These are phyloP conservation scores for Coprinopsis sp. DNA, from an alignment of 768 basidiomycete species.

Conservation along the genomic window DNA sequence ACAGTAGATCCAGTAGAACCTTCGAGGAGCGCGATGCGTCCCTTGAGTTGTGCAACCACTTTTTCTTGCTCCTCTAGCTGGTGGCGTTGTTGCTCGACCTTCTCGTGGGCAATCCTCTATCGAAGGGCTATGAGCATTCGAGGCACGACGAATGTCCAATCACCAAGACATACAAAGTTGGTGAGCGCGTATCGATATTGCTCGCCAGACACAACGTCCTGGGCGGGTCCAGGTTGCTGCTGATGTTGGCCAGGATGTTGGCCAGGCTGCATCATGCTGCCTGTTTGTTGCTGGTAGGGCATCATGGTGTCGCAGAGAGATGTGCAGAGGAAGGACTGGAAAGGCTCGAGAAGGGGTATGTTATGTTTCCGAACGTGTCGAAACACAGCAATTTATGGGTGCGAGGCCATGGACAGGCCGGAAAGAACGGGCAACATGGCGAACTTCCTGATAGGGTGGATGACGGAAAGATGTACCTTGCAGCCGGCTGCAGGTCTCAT, in stretches of 20 bases:
- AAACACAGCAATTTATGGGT: not conserved
- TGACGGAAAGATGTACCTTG: constrained; percentile 32
- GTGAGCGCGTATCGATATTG: constrained; percentile 81
- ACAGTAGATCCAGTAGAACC: constrained; percentile 46
- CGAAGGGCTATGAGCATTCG: not conserved
- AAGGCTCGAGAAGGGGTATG: not conserved
- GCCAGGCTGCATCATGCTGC: not conserved
- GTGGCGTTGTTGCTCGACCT: constrained; percentile 74
- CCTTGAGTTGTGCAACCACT: constrained; percentile 69
- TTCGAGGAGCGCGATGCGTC: constrained; percentile 70
- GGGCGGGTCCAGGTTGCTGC: constrained; percentile 23
- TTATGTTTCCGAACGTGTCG: not conserved
- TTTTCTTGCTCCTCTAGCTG: constrained; percentile 83
- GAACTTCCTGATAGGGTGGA: not conserved
- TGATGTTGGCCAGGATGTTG: constrained; percentile 18
- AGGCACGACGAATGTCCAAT: too few relatives aligned
- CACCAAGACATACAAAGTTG: constrained; percentile 58
- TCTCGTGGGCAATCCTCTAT: constrained; percentile 83
- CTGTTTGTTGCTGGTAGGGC: not conserved
- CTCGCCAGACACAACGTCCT: constrained; percentile 49
- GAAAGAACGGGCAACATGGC: not conserved
- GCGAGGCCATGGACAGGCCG: not conserved
- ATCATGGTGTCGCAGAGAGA: not conserved
- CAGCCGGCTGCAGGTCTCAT: constrained; percentile 41
- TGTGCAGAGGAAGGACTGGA: not conserved